Base-by-base conservation (phyloP, 805 yeast genomes). In the Yamadazyma sp. region DNA sequence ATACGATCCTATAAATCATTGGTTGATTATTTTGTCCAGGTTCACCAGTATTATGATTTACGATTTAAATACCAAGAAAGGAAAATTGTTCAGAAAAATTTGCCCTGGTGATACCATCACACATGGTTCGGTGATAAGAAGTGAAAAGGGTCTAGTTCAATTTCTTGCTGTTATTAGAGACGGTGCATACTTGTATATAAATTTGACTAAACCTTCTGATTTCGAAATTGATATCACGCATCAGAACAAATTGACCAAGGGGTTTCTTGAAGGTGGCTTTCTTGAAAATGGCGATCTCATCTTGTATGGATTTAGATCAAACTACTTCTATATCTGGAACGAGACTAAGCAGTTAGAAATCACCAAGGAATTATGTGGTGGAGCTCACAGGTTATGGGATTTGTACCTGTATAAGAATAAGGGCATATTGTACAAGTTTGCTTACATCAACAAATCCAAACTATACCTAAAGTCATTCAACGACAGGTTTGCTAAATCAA, bases 351-450 rank as follows among this genome's bases (percentile, higher is more conserved):
- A 85, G 47, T 68, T 71, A 36, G 96, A 89, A 55, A 55, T 87
- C 2, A 66, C 76, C 32, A 75, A 80, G 40, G 87, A 80, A 44
- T 59, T 71, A 10, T 93, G 98, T 59, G 98, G 98, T 18, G 98
- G 98, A 2, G 77, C 93, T 3, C 96, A 90, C 55, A 71, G 98
- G 42, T 75, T 78, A 42, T 93, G 97, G 96, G 70, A 73, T 22
- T 62, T 84, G 17, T 52, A 60, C 37, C 6, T 16, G 10, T 20
- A 14, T 21, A 12, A 28, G 4, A 13, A 28, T 3, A 17, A 13
- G 2, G 12, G 23, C 6, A 35, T 26, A 11, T 32, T 25, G 37
- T 18, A 43, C 33, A 50, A 46, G 10, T 76, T 87, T 45, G 63
- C 71, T 15, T 84, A 77, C 53, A 77, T 84, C 9, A 78, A 79